Conservation (phyloP, 2,329 filamentous ascomycete species). For the Coleophoma eucalyptorum region DNA sequence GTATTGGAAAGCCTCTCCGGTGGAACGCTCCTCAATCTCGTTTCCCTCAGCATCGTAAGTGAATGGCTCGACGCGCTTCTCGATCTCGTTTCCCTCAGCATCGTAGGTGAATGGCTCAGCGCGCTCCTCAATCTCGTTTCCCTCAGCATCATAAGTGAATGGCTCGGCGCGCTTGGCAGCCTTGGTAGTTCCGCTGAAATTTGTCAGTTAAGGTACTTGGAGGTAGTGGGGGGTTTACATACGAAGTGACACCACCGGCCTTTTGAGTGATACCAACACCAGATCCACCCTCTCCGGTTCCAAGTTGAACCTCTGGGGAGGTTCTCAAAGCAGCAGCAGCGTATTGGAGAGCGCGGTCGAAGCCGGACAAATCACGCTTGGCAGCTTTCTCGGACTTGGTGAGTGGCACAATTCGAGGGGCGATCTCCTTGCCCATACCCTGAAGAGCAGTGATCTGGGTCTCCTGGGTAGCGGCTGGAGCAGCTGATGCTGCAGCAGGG, state of each 20-base stretch:
- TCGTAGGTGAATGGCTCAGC: not conserved
- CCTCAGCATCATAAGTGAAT: not conserved
- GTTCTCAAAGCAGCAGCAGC: constrained; percentile 35
- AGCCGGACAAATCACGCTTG: constrained; percentile 35
- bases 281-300: constrained; percentile 33
- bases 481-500: constrained; percentile 12
- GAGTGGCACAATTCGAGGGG: constrained; percentile 30
- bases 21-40: not conserved
- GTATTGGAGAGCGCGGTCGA: constrained; percentile 35
- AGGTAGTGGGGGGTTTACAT: not conserved
- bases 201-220: not conserved
- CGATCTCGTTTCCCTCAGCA: not conserved
- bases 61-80: not conserved
- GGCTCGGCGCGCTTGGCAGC: not conserved
- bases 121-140: not conserved
- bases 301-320: constrained; percentile 35
- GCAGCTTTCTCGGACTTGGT: constrained; percentile 17
- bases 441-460: constrained; percentile 40
- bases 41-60: not conserved
- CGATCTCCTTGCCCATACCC: constrained; percentile 45
- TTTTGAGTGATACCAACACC: constrained; percentile 35
- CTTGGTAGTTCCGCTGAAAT: not conserved
- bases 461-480: constrained; percentile 23
- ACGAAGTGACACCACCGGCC: constrained; percentile 8
- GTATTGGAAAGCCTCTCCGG: not conserved